Conservation (phyloP, 768 basidiomycete genomes). For the Nevesoporus exiguus region DNA sequence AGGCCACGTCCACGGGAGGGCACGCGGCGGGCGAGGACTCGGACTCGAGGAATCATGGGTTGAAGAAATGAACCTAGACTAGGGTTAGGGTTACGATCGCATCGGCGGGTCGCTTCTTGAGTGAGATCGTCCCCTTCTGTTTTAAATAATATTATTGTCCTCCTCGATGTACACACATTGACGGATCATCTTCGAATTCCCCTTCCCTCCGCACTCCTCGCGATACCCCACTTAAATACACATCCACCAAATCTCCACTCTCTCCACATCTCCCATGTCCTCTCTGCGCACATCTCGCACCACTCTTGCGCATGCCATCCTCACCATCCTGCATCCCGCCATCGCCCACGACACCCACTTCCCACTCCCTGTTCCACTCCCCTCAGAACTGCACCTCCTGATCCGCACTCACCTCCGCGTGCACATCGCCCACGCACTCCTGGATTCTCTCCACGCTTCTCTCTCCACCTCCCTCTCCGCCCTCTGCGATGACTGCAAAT, state of each 20-base stretch:
- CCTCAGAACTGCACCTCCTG: slow-evolving; percentile 50
- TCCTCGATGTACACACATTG: neutral
- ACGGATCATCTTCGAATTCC: slow-evolving; percentile 4
- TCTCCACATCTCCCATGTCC: slow-evolving; percentile 10
- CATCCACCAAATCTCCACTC: slow-evolving; percentile 2
- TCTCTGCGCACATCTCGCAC: slow-evolving; percentile 39
- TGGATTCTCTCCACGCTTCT: slow-evolving; percentile 40
- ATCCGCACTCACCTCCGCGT: slow-evolving; percentile 49
- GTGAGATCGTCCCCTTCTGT: slow-evolving; percentile 18
- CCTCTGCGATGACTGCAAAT: slow-evolving; percentile 48
- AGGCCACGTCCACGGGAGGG: slow-evolving; percentile 35
- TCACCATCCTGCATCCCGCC: slow-evolving; percentile 47
- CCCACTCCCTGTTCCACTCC: slow-evolving; percentile 33
- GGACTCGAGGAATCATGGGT: slow-evolving; percentile 20
- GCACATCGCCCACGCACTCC: slow-evolving; percentile 39
- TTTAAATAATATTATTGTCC: neutral
- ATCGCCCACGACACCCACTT: slow-evolving; percentile 31
- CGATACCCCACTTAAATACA: slow-evolving; percentile 19
- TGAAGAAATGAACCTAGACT: slow-evolving; percentile 35
- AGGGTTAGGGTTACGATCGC: slow-evolving; percentile 32
- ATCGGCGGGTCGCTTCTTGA: slow-evolving; percentile 9
- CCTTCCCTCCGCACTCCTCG: slow-evolving; percentile 27
- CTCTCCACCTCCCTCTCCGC: slow-evolving; percentile 29
- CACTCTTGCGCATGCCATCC: slow-evolving; percentile 49
- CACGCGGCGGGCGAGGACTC: slow-evolving; percentile 25